phyloP scores from a whole-genome alignment of 192 early-diverging fungal species.

The Backusella liffmaniae region DNA sequence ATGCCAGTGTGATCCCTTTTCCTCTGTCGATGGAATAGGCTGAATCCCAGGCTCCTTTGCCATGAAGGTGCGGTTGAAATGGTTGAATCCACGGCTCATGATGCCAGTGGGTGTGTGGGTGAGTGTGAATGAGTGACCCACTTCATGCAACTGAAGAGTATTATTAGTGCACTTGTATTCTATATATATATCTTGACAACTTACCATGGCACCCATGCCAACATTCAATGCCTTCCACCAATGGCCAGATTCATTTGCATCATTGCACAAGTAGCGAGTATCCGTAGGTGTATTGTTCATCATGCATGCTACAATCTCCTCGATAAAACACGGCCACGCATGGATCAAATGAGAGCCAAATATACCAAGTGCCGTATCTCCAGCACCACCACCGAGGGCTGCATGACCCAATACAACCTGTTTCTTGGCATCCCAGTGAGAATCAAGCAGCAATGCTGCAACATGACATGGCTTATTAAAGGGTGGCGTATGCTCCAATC shows the following conservation, averaged over 20 bases:
- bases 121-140: constrained; percentile 62
- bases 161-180: no score
- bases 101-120: constrained; percentile 48
- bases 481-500: constrained; percentile 43
- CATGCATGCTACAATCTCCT: constrained; percentile 57
- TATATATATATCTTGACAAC: no score
- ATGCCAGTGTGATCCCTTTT: constrained; percentile 61
- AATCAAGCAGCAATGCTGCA: constrained; percentile 54
- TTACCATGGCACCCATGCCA: constrained; percentile 65
- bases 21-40: constrained; percentile 54
- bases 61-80: constrained; percentile 68
- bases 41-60: constrained; percentile 46
- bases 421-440: constrained; percentile 53
- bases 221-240: constrained; percentile 64
- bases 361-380: constrained; percentile 54
- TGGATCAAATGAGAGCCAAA: constrained; percentile 69
- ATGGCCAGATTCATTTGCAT: constrained; percentile 55
- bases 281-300: constrained; percentile 56
- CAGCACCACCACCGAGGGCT: constrained; percentile 60
- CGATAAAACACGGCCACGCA: constrained; percentile 59
- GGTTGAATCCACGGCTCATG: constrained; percentile 64
- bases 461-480: constrained; percentile 45
- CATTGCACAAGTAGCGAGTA: constrained; percentile 54
- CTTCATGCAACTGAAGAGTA: constrained; percentile 54
- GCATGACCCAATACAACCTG: constrained; percentile 59